These are phyloP conservation scores for Irpex rosettiformis DNA, from an alignment of 1,284 basidiomycete genomes.

Conservation along the genomic window DNA sequence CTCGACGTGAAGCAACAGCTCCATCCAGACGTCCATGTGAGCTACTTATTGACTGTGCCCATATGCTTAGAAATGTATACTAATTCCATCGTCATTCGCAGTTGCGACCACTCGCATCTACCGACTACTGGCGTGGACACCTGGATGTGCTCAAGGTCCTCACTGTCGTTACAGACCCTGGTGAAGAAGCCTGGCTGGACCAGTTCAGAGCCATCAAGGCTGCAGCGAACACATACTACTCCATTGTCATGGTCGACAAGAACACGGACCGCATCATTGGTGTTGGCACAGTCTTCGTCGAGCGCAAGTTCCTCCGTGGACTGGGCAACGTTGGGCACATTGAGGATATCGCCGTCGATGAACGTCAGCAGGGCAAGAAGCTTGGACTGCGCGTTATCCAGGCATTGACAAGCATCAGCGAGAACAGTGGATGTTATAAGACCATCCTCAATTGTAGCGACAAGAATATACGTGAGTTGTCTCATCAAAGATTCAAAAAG, in stretches of 20 bases:
- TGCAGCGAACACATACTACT: constrained; percentile 71
- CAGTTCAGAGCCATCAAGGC: constrained; percentile 65
- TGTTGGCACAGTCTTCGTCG: constrained; percentile 82
- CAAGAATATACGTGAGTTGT: constrained; percentile 81
- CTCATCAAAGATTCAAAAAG: not conserved
- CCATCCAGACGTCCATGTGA: constrained; percentile 53
- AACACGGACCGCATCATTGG: constrained; percentile 79
- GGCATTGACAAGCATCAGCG: constrained; percentile 76
- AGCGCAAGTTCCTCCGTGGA: constrained; percentile 89
- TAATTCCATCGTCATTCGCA: constrained; percentile 26
- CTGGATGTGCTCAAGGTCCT: constrained; percentile 81
- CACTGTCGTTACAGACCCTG: constrained; percentile 75
- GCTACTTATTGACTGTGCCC: constrained; percentile 16
- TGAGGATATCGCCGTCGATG: constrained; percentile 95
- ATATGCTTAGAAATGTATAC: not conserved
- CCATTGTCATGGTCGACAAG: constrained; percentile 80
- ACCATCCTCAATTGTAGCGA: constrained; percentile 95
- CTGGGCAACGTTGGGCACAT: constrained; percentile 89
- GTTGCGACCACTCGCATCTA: constrained; percentile 87
- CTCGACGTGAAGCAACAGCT: constrained; percentile 53
- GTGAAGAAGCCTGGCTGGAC: constrained; percentile 62
- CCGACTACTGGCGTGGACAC: constrained; percentile 85
- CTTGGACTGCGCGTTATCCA: constrained; percentile 87
- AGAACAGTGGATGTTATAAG: constrained; percentile 86
- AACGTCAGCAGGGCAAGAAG: constrained; percentile 84